phyloP scores from a whole-genome alignment of 768 basidiomycete species.

The Russula sp. region DNA sequence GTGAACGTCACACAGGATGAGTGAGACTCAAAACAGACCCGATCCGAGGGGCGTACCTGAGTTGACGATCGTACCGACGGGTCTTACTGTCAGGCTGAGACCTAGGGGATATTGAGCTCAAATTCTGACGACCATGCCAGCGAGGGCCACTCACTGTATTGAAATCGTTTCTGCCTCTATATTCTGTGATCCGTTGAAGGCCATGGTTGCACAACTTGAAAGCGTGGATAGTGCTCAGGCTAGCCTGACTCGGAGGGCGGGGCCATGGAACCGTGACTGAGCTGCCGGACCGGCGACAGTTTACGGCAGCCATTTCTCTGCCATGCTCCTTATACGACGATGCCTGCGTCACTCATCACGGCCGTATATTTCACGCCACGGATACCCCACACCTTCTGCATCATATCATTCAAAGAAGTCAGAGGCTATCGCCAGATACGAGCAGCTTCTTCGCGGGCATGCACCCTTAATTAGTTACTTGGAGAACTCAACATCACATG shows the following conservation, averaged over 20 bases:
- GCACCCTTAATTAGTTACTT: constrained; percentile 11
- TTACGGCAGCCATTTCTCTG: not conserved
- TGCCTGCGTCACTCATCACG: not conserved
- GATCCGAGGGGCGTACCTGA: constrained; percentile 50
- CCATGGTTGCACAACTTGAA: constrained; percentile 14
- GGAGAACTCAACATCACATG: not conserved
- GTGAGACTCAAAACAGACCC: not conserved
- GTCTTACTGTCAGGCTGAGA: constrained; percentile 80
- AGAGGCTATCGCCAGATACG: constrained; percentile 6
- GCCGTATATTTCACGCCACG: not conserved
- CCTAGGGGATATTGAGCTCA: constrained; percentile 31
- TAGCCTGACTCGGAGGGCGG: too few relatives aligned
- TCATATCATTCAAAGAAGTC: constrained; percentile 8
- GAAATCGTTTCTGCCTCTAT: constrained; percentile 42
- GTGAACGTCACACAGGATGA: not conserved
- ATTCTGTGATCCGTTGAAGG: constrained; percentile 38
- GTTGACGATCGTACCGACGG: constrained; percentile 90
- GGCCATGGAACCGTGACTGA: too few relatives aligned
- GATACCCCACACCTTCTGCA: not conserved
- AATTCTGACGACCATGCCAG: not conserved
- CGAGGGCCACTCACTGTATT: constrained; percentile 31
- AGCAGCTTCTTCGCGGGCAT: constrained; percentile 17
- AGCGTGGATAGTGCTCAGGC: not conserved
- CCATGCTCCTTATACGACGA: constrained; percentile 16
- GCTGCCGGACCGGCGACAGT: not conserved